Base-by-base conservation (phyloP, 306 rosid genomes). In the Fragaria ananassa region DNA sequence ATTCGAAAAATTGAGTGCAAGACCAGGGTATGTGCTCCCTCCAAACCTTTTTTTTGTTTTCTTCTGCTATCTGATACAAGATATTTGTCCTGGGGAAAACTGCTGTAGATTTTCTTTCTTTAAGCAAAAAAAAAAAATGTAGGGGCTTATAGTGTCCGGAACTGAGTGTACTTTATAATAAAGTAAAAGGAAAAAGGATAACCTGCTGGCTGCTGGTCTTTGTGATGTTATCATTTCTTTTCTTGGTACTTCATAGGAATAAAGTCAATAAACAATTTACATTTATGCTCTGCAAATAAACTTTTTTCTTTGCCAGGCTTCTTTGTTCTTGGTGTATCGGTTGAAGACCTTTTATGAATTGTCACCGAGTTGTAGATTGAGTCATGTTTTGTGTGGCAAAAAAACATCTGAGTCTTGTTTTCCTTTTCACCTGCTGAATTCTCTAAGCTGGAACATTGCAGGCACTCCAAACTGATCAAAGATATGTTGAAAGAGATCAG, bases 401-500 rank as follows among this genome's bases (percentile, higher is more conserved):
- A 71, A 44, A 35, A 21, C 14, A 57, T 27, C 37, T 11, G 9
- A 27, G 39, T 61, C n/a, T 27, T 7, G 0, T 4, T 21, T 27
- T 60, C 8, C 8, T 73, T 76, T 68, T 75, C 72, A 53, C 58
- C 71, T 61, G 53, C 77, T 87, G 37, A 76, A 74, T 74, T 78
- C 15, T 78, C 35, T 53, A 29, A 79, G 71, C 77, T 58, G 71
- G 73, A 72, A 83, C 60, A 74, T 85, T 89, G 89, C 93, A 95
- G 99, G 93, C 92, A 90, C 77, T 47, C 89, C 74, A 88, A 85
- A 77, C 87, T 92, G 84, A 86, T 92, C 76, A 89, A 83, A 79
- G 90, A 91, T 8, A 88, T 89, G 86, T 80, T 82, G 74, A 91
- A 97, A 19, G 97, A 95, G 88, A 92, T 92, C 74, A 87, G 96